A percentile compares a stretch with the other conserved stretches of the same genome.
Evolutionary conservation across 2,329 filamentous ascomycete species (phyloP).

Genomic region (Beauveria brongniartii): DNA sequence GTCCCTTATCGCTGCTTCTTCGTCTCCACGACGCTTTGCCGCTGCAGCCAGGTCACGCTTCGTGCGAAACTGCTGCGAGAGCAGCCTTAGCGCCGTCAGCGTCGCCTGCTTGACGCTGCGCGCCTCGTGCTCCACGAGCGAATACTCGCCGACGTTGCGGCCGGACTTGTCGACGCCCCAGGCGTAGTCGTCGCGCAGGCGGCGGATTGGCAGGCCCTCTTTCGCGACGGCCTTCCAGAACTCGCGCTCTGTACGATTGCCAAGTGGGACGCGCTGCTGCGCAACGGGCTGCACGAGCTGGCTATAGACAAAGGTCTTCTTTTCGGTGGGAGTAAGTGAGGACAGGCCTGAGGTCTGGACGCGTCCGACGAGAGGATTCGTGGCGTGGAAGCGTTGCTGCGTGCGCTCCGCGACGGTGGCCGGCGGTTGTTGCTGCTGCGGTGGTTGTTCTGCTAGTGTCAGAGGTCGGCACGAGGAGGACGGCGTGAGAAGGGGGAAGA

Average conservation of each 20-base stretch:
- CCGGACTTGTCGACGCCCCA: constrained; percentile 47
- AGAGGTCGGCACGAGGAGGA: background rate
- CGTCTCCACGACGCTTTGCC: constrained; percentile 6
- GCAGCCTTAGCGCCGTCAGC: constrained; percentile 34
- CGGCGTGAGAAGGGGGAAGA: too few species aligned
- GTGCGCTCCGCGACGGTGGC: constrained; percentile 41
- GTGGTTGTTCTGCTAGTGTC: background rate
- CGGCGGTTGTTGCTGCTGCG: background rate
- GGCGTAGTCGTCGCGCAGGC: constrained; percentile 29
- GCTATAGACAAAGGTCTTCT: constrained; percentile 39
- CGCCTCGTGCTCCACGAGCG: constrained; percentile 36
- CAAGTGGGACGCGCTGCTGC: constrained; percentile 26
- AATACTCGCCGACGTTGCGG: constrained; percentile 40
- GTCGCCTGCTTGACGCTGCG: constrained; percentile 33
- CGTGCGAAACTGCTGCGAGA: constrained; percentile 36
- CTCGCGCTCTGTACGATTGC: constrained; percentile 45
- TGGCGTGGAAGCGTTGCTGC: constrained; percentile 38
- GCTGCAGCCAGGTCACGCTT: constrained; percentile 24
- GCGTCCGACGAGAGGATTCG: constrained; percentile 40
- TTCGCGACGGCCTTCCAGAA: constrained; percentile 51
- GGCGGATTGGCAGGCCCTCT: constrained; percentile 40
- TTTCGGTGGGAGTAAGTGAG: constrained; percentile 39
- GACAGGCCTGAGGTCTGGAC: constrained; percentile 35
- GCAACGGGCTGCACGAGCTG: constrained; percentile 36
- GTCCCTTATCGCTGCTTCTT: constrained; percentile 14